A percentile compares a stretch with the other conserved stretches of the same genome.
These are phyloP conservation scores for Pseudogymnoascus pannorum DNA, from an alignment of 2,329 filamentous ascomycete genomes.

Conservation along the genomic window DNA sequence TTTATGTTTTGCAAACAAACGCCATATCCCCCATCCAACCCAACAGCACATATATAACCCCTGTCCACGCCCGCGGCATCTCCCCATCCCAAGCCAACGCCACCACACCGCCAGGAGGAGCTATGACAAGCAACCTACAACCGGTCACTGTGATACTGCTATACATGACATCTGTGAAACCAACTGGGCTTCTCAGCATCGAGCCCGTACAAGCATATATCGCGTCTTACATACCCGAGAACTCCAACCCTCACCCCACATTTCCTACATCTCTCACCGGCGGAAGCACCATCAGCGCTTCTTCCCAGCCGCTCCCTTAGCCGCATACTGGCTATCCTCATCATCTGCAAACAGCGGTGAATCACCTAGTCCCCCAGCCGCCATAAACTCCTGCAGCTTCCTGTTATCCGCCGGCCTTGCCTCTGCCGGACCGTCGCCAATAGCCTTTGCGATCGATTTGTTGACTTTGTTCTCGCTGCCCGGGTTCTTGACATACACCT, in stretches of 20 bases:
- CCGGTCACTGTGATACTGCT: neutral
- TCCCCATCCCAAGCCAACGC: constrained; percentile 2
- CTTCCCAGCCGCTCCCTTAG: neutral
- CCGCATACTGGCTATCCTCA: constrained; percentile 39
- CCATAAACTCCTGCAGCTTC: constrained; percentile 68
- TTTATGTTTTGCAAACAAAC: constrained; percentile 3
- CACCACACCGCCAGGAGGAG: constrained; percentile 1
- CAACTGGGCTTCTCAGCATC: neutral
- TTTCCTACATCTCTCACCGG: neutral
- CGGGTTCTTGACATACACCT: constrained; percentile 68
- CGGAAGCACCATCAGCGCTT: neutral
- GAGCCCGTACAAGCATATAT: constrained; percentile 3
- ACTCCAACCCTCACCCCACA: neutral
- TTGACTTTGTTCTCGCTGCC: constrained; percentile 38
- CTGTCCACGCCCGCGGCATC: neutral
- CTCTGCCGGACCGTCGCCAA: constrained; percentile 39
- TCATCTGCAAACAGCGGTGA: constrained; percentile 67
- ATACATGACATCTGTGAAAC: constrained; percentile 1
- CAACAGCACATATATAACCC: neutral
- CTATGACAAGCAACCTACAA: neutral
- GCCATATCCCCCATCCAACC: constrained; percentile 2
- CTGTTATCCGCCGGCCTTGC: constrained; percentile 59
- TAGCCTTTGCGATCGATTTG: constrained; percentile 31
- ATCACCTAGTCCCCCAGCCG: constrained; percentile 81
- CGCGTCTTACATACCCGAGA: neutral